phyloP scores from a whole-genome alignment of 495 filamentous ascomycete genomes.

The Trichoderma reesei region DNA sequence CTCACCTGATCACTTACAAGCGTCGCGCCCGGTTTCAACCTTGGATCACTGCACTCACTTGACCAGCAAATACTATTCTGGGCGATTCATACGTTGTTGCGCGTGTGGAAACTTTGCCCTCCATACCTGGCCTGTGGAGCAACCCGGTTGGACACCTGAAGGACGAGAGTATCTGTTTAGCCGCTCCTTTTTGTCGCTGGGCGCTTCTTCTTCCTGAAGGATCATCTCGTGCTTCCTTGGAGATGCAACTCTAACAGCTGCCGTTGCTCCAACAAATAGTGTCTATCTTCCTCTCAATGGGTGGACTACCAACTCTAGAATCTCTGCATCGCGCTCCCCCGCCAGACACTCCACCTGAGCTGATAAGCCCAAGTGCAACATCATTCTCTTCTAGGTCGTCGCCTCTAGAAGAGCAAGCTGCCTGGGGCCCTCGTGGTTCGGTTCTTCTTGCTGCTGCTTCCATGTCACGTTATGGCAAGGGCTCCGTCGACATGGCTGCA shows the following conservation, averaged over 20 bases:
- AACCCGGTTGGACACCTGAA: background rate
- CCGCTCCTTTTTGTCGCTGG: background rate
- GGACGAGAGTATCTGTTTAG: background rate
- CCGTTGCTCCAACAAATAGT: background rate
- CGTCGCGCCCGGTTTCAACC: background rate
- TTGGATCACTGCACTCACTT: background rate
- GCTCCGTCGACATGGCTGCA: constrained; percentile 32
- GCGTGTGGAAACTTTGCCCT: background rate
- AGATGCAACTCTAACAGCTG: background rate
- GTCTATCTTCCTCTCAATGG: constrained; percentile 1
- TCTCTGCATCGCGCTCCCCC: constrained; percentile 32
- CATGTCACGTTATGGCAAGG: constrained; percentile 44
- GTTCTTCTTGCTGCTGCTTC: constrained; percentile 29
- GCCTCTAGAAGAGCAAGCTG: background rate
- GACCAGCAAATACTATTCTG: background rate
- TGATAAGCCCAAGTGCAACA: constrained; percentile 33
- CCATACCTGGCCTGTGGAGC: background rate
- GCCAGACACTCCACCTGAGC: constrained; percentile 36
- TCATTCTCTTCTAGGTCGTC: constrained; percentile 27
- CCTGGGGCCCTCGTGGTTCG: constrained; percentile 15
- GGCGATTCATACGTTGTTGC: background rate
- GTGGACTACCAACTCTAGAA: constrained; percentile 20
- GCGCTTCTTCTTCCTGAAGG: background rate
- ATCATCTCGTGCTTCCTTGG: background rate
- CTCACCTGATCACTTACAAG: background rate